Base-by-base conservation (phyloP, 2,329 filamentous ascomycete species). In the Fusarium sp. region DNA sequence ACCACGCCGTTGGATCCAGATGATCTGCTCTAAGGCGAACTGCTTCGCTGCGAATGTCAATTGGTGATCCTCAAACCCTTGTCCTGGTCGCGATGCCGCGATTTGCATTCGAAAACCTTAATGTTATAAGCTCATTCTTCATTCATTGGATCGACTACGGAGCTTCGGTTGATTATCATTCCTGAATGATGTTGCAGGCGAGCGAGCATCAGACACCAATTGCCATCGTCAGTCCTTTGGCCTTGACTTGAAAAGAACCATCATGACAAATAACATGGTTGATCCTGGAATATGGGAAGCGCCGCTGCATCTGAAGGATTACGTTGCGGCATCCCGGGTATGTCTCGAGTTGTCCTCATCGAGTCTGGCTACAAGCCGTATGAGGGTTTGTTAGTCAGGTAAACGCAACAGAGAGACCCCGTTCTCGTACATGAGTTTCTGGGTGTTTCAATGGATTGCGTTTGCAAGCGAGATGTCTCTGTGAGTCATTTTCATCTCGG, bases 11-110 rank as follows among this genome's bases (percentile, higher is more conserved):
- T 52, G 38, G 39, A 29, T 54, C 44, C 31, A 59, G 36, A 62
- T 45, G 44, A 56, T 41, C 50, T 65, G 31, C 53, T 39, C 27
- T 25, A 41, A 53, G 50, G 64, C 35, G 45, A 54, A 53, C 31
- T 55, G 35, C 22, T 29, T 25, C 36, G 10, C 46, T 41, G 17
- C 42, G 22, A 44, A 55, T 44, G 49, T 27, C 33, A 31, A 55
- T n/a, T 56, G 44, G 53, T 22, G 44, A 29, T 52, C 29, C 22
- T 29, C 18, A 12, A 44, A 62, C 35, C 60, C 56, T 62, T 70
- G 65, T 52, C 70, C 52, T 56, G 45, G 62, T 50, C 27, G 18
- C 55, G 50, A 42, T 41, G 53, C 42, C 64, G 39, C 35, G 35
- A 59, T 64, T 52, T 45, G 36, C 22, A 44, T 27, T 29, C 36